A percentile compares a stretch with the other conserved stretches of the same genome.
Conservation (phyloP, 495 filamentous ascomycete genomes). For the Rostrohypoxylon terebratum region DNA sequence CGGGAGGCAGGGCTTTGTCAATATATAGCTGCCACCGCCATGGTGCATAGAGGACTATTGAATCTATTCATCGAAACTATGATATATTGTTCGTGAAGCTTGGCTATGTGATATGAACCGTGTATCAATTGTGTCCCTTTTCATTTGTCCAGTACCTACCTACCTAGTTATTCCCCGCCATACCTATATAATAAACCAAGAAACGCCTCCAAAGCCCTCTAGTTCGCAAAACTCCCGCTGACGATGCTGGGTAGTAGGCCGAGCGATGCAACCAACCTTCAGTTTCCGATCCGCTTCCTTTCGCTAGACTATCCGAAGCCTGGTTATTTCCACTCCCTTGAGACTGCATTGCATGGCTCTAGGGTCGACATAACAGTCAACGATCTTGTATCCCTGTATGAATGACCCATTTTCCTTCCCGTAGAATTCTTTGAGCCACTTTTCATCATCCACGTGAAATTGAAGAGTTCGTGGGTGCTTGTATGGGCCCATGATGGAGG, state of each 20-base stretch:
- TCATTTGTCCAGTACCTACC: not conserved
- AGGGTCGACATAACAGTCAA: not conserved
- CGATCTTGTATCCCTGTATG: not conserved
- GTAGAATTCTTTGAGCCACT: slow-evolving; percentile 4
- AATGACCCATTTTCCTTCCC: not conserved
- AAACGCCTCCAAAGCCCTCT: too few relatives aligned
- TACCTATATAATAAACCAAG: too few relatives aligned
- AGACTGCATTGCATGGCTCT: not conserved
- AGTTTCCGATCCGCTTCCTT: not conserved
- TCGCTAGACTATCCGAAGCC: not conserved
- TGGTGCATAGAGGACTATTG: slow-evolving; percentile 55
- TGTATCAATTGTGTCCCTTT: not conserved
- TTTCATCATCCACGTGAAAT: not conserved
- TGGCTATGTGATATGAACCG: slow-evolving; percentile 18
- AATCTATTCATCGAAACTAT: slow-evolving; percentile 54
- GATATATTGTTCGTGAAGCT: not conserved
- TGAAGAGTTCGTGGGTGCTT: not conserved
- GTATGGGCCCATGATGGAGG: not conserved
- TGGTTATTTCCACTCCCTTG: not conserved
- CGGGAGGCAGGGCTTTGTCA: slow-evolving; percentile 34
- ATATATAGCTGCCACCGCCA: slow-evolving; percentile 44
- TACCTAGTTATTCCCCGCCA: too few relatives aligned
- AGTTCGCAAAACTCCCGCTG: too few relatives aligned
- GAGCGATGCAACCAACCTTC: too few relatives aligned
- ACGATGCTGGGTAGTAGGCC: too few relatives aligned